These are phyloP conservation scores for Pulicaria dysenterica DNA, from an alignment of 129 eudicot genomes.

Conservation along the genomic window DNA sequence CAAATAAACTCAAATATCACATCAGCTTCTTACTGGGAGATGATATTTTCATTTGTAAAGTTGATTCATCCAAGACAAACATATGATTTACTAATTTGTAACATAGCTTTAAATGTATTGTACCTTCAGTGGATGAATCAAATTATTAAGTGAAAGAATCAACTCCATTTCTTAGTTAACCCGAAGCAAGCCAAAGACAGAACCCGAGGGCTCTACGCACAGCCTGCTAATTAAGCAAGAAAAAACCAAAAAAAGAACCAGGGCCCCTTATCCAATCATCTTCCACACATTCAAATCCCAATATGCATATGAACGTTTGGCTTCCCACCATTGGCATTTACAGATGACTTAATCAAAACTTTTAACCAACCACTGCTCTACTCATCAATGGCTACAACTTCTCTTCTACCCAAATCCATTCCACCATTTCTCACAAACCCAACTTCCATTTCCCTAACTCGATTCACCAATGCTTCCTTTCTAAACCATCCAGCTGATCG, in stretches of 20 bases:
- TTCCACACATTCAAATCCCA: constrained; percentile 61
- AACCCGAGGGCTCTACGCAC: no score
- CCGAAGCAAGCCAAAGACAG: no score
- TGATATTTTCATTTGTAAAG: no score
- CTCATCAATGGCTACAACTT: constrained; percentile 57
- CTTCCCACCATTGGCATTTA: background rate
- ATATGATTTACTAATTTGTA: no score
- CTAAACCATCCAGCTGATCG: constrained; percentile 33
- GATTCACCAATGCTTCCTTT: constrained; percentile 41
- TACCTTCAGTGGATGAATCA: no score
- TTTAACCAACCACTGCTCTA: background rate
- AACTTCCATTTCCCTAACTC: constrained; percentile 32
- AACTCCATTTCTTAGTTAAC: no score
- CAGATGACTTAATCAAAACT: constrained; percentile 12
- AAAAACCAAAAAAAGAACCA: constrained; percentile 17
- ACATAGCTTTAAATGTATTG: no score
- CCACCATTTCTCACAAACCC: constrained; percentile 46
- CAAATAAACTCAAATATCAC: no score
- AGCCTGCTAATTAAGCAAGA: constrained; percentile 5
- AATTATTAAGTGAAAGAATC: no score
- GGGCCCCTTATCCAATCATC: constrained; percentile 50
- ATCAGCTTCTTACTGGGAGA: no score
- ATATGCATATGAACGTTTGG: background rate
- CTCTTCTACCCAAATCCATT: constrained; percentile 59
- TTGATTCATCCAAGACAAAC: no score